Evolutionary conservation across 805 yeast species (phyloP), one percentile per base, ranked within the genome.

Genomic region (Metschnikowia santaceciliae): DNA sequence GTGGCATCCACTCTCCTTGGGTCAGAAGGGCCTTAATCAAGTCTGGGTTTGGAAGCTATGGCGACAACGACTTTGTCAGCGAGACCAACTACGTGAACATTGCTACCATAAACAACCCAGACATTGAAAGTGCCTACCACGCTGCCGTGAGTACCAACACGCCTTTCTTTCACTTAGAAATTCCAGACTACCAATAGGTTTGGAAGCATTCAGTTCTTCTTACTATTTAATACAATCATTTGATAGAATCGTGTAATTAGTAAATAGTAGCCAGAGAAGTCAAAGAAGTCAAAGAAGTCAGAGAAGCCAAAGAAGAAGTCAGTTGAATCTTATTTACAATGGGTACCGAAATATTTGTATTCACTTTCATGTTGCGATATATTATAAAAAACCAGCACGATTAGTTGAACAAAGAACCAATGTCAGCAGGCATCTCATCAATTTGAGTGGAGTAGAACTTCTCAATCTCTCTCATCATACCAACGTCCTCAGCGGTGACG

Each of bases 1-100:
- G 88, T 10, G 96, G 96, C 23, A 81, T 91, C 32, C 70, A 87
- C 42, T 83, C 87, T 50, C 91, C 92, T 8, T 91, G 97, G 97
- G 81, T 88, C 49, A 82, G 88, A 61, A 79, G 92, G 62, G 86
- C 86, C 4, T 77, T 91, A 57, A 64, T 86, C 41, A 79, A 82
- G 58, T 83, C 84, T 51, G 96, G 95, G 1, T 90, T 90, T 70
- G 96, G 96, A 44, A 72, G 79, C 17, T 73, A 76, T 47, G 74
- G 69, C 23, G 78, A 73, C 32, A 75, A 62, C 45, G 65, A 67
- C 17, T 57, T 72, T 54, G 68, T 70, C 6, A 70, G 75, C 46
- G 74, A 68, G 11, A 64, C 59, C 30, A 68, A 68, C n/a, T 74
- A 69, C 48, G 76, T 74, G 32, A 72, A 74, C 56, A 69, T 74